A percentile compares a stretch with the other conserved stretches of the same genome.
Evolutionary conservation across 1,284 basidiomycete genomes (phyloP).

Genomic region (Pascua sp.): DNA sequence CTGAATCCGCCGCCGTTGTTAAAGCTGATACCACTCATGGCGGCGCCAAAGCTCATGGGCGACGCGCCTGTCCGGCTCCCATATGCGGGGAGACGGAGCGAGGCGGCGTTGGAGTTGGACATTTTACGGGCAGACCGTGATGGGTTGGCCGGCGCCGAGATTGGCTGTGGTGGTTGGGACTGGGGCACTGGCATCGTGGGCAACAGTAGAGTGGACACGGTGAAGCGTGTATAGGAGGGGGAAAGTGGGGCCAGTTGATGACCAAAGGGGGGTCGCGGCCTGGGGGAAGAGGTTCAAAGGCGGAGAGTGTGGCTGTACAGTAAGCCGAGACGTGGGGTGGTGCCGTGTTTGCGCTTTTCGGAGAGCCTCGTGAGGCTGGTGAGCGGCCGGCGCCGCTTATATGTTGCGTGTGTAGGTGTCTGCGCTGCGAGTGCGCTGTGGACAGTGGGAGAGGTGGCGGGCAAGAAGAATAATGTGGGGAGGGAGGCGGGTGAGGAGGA

Average conservation of each 20-base stretch:
- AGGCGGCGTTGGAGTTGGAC: conserved; percentile 9
- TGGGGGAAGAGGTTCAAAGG: no score
- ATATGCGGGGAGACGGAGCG: conserved; percentile 7
- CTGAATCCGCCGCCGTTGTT: conserved; percentile 31
- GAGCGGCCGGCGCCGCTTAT: no score
- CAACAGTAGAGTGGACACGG: not conserved
- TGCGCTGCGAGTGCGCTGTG: no score
- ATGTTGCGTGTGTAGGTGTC: no score
- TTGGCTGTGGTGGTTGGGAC: conserved; percentile 10
- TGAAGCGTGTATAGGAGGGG: not conserved
- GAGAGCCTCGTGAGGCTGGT: no score
- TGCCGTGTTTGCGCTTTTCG: not conserved
- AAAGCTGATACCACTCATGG: conserved; percentile 45
- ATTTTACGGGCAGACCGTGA: conserved; percentile 14
- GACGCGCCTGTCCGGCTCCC: conserved; percentile 25
- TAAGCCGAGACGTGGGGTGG: not conserved
- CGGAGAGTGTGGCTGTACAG: no score
- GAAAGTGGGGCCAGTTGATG: no score
- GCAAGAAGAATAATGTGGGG: no score
- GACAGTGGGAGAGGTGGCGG: no score
- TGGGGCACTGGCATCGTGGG: not conserved
- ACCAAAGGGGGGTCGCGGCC: no score
- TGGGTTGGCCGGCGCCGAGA: conserved; percentile 21
- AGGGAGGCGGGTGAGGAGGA: no score
- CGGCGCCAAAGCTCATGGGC: conserved; percentile 43